phyloP scores from a whole-genome alignment of 192 early-diverging fungal genomes.

The Backusella macrospora region DNA sequence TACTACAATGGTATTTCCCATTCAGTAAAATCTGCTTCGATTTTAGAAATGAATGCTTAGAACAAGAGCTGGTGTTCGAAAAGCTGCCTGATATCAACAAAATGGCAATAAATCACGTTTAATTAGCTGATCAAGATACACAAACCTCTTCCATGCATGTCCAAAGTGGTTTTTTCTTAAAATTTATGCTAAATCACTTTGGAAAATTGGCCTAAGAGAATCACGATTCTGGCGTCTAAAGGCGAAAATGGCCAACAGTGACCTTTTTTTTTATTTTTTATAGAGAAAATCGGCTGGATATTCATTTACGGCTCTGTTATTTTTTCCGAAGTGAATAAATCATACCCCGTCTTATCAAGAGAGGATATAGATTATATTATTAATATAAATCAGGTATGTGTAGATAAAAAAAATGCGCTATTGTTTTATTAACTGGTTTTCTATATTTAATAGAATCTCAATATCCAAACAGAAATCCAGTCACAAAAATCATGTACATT shows the following conservation, averaged over 20 bases:
- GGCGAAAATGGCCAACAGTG: no score
- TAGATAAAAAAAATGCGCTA: background rate
- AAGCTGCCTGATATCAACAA: background rate
- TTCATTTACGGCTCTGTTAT: no score
- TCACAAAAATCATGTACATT: slow-evolving; percentile 16
- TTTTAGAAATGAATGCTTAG: slow-evolving; percentile 1
- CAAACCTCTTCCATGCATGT: background rate
- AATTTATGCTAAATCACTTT: background rate
- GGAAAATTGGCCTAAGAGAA: no score
- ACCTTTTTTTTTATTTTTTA: no score
- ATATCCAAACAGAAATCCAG: slow-evolving; percentile 6
- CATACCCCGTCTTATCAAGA: slow-evolving; percentile 2
- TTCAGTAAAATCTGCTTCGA: background rate
- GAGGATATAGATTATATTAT: background rate
- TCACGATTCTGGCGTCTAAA: no score
- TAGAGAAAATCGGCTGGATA: no score
- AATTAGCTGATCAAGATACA: background rate
- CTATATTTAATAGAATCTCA: slow-evolving; percentile 20
- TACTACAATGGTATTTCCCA: no score
- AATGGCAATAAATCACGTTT: background rate
- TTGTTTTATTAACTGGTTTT: background rate
- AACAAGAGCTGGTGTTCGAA: background rate
- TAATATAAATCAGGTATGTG: slow-evolving; percentile 5
- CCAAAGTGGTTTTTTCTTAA: background rate
- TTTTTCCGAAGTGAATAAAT: no score